Evolutionary conservation across 164 flowering plant species (phyloP), one percentile per base, ranked within the genome.

Genomic region (Saururus chinensis): DNA sequence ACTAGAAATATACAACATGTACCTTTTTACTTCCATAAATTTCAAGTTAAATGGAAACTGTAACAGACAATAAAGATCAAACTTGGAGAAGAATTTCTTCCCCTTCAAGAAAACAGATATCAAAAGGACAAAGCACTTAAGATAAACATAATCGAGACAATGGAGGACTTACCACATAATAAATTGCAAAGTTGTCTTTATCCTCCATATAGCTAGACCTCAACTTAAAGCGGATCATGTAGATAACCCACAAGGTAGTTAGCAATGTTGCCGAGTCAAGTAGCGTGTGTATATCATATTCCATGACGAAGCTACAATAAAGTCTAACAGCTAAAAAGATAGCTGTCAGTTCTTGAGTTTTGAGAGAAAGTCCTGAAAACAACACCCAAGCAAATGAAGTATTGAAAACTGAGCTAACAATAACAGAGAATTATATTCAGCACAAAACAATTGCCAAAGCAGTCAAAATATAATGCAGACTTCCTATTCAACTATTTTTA

Each of bases 291-390:
- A 74, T 72, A 64, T 80, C 82, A 69, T 72, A 78, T 68, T 80
- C 84, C 80, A 80, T 76, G 19, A 78, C 82, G 54, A 78, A 72
- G 71, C 82, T 80, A 68, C 82, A 80, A 64, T 80, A 80, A 17
- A 78, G 68, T 67, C 84, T 76, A 51, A 73, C 81, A 63, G 80
- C 84, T 70, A 81, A 52, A 70, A 81, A 78, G 24, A 81, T 62
- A 24, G 82, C 82, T 1, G 82, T 81, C 25, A 81, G 57, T 60
- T 78, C 80, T 68, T 81, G 84, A n/a, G 82, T 68, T 59, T 81
- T 81, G 57, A 81, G 76, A 11, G 84, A 81, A 56, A 81, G 75
- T 30, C 84, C 84, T 81, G 79, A 76, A 72, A 55, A 14, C 49
- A 23, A 55, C 22, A 26, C 30, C 35, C 57, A 55, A 55, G 16